Evolutionary conservation across 306 rosid genomes (phyloP), one percentile per base, ranked within the genome.

Genomic region (Cucumis cinereus): DNA sequence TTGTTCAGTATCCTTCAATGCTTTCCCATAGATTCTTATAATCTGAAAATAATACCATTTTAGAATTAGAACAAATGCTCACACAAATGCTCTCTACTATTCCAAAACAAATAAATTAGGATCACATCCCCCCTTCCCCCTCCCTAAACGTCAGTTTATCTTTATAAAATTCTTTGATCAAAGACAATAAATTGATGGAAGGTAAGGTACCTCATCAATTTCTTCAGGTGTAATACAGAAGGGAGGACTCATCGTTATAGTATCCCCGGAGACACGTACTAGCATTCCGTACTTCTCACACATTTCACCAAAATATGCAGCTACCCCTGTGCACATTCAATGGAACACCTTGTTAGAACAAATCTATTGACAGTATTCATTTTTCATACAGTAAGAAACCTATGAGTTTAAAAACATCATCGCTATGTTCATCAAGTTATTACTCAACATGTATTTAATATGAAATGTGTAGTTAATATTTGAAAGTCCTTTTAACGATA

Each of bases 201-300:
- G 70, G 40, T 8, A 70, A 43, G 79, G 72, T 90, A 94, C 97
- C 97, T 92, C 87, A 1, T 94, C 95, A 77, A 90, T 54, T 86
- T 94, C 96, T 72, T 79, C 80, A 5, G 89, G 85, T 55, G 93
- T 75, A 6, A 94, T 84, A 9, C 88, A 87, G 74, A 83, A 87
- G 50, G 99, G 92, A 19, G 99, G 99, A 61, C 85, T 89, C 97
- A 94, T 90, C 92, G 92, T 86, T 82, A 89, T 92, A 77, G 4
- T 85, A 85, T 94, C 96, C 28, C 96, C 99, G 4, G 92, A 23
- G 2, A 90, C 90, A 9, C 99, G 92, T 56, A 92, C 89, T 77
- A 91, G 75, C 99, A 94, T 88, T 60, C 97, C 99, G 28, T 79
- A 74, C 55, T 92, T 84, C 87, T 88, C 77, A 77, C 97, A 94